Evolutionary conservation across 768 basidiomycete genomes (phyloP).

Genomic region (Trametes elegans): DNA sequence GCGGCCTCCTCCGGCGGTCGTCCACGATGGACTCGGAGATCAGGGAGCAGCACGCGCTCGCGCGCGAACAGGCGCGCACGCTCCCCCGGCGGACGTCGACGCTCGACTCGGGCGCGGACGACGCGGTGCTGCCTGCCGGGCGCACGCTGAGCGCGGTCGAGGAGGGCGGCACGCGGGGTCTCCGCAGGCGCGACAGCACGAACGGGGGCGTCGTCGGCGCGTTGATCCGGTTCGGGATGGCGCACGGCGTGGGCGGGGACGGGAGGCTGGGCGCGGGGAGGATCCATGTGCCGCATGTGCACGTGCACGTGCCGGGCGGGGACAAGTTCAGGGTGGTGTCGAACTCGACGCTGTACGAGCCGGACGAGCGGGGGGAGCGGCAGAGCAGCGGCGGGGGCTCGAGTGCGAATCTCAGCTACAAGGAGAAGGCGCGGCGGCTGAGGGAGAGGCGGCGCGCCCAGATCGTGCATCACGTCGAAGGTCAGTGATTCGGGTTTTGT

Average conservation of each 20-base stretch:
- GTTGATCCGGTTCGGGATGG: slow-evolving; percentile 10
- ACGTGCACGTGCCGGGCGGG: background rate
- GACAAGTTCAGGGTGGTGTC: background rate
- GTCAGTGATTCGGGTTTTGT: slow-evolving; percentile 3
- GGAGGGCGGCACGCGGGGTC: background rate
- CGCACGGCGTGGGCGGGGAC: background rate
- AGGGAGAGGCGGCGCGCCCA: slow-evolving; percentile 17
- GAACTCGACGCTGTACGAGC: slow-evolving; percentile 5
- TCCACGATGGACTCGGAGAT: slow-evolving; percentile 13
- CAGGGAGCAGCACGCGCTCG: slow-evolving; percentile 3
- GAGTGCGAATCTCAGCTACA: slow-evolving; percentile 9
- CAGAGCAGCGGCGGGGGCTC: background rate
- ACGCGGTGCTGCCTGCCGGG: background rate
- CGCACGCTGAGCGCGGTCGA: slow-evolving; percentile 16
- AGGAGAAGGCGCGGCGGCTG: slow-evolving; percentile 12
- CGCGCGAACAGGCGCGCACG: background rate
- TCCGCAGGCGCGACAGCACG: background rate
- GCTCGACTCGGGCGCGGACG: background rate
- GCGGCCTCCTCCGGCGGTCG: slow-evolving; percentile 6
- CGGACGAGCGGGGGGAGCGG: background rate
- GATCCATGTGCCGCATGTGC: slow-evolving; percentile 1
- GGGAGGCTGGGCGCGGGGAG: too few relatives aligned
- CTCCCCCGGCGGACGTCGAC: slow-evolving; percentile 1
- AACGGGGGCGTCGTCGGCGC: slow-evolving; percentile 12
- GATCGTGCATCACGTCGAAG: slow-evolving; percentile 25